Evolutionary conservation across 306 rosid species (phyloP).

Genomic region (Ziziphus jujuba): DNA sequence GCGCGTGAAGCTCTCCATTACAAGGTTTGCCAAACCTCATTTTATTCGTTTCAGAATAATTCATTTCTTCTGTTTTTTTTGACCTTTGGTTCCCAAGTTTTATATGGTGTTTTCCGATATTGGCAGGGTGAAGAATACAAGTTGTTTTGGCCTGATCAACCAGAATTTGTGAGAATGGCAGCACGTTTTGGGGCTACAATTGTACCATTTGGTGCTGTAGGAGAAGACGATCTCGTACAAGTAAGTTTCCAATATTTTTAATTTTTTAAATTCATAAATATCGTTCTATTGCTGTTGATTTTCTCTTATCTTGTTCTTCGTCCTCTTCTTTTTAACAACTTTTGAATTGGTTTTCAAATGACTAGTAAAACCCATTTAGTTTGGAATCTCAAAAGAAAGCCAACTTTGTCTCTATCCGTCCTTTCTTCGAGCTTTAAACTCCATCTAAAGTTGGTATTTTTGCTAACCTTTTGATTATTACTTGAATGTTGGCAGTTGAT

Average conservation of each 20-base stretch:
- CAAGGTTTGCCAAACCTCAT: conserved; percentile 55
- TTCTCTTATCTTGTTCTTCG: no score
- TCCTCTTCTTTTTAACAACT: no score
- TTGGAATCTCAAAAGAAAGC: neutral
- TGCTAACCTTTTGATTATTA: conserved; percentile 26
- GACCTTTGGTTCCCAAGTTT: conserved; percentile 8
- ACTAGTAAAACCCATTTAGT: no score
- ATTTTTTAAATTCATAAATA: no score
- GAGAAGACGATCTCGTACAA: conserved; percentile 79
- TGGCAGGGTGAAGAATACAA: conserved; percentile 85
- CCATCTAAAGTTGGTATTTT: conserved; percentile 1
- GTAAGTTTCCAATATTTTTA: conserved; percentile 38
- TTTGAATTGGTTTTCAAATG: no score
- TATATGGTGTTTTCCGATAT: conserved; percentile 23
- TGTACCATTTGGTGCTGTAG: conserved; percentile 94
- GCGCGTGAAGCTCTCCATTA: conserved; percentile 88
- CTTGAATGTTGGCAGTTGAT: conserved; percentile 49
- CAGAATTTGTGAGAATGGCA: conserved; percentile 96
- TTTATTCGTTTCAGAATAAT: conserved; percentile 1
- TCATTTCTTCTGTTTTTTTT: neutral
- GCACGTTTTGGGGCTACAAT: conserved; percentile 90
- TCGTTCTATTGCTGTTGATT: no score
- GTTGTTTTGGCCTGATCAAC: conserved; percentile 81
- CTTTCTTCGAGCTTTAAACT: conserved; percentile 13
- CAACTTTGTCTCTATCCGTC: neutral